These are phyloP conservation scores for Wallacemonas sp. DNA, from an alignment of 208 protist species.

Conservation along the genomic window DNA sequence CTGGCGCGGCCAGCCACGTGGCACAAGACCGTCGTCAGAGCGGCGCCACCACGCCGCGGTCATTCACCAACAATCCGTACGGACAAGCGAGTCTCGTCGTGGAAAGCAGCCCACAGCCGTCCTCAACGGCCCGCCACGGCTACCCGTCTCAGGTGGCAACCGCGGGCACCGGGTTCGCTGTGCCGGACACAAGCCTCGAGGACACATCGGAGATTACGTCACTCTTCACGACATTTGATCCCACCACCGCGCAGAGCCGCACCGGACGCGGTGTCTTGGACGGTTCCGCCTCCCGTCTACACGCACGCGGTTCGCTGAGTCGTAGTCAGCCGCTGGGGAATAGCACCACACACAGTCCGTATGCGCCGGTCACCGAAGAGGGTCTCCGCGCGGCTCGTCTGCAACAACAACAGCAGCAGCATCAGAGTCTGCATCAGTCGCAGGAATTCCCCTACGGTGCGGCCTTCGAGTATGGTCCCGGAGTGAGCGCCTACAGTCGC, in stretches of 20 bases:
- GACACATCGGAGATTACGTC: constrained; percentile 43
- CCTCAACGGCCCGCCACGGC: background rate
- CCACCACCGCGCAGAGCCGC: constrained; percentile 12
- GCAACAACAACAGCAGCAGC: constrained; percentile 9
- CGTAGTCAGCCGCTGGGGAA: background rate
- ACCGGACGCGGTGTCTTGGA: too few relatives aligned
- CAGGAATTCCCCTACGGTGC: background rate
- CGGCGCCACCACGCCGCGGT: background rate
- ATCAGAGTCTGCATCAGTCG: background rate
- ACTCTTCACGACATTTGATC: constrained; percentile 53
- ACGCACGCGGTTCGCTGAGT: background rate
- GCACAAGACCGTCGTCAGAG: background rate
- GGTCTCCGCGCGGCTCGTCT: background rate
- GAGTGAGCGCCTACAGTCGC: constrained; percentile 16
- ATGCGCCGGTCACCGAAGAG: constrained; percentile 10
- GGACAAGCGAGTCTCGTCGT: background rate
- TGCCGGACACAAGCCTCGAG: constrained; percentile 17
- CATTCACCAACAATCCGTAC: constrained; percentile 8
- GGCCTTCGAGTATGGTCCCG: constrained; percentile 5
- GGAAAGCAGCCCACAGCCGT: background rate
- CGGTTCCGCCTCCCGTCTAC: background rate
- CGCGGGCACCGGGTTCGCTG: background rate
- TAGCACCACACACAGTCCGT: constrained; percentile 32
- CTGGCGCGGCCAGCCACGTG: too few relatives aligned
- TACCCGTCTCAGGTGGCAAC: background rate